These are phyloP conservation scores for Clonostachys byssicola DNA, from an alignment of 2,329 filamentous ascomycete genomes.

Conservation along the genomic window DNA sequence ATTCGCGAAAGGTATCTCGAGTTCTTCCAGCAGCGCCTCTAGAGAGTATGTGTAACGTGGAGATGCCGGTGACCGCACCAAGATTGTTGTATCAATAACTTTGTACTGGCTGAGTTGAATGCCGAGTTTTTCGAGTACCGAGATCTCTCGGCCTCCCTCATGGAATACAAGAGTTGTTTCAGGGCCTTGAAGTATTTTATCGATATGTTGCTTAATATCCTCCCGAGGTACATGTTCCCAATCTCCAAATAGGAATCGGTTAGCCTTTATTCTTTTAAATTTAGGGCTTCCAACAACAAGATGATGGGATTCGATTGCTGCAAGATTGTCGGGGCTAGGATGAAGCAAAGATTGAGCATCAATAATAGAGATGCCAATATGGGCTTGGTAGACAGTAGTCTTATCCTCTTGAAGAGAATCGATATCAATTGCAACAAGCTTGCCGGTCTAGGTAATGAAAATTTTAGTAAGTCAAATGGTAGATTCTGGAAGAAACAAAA, in stretches of 20 bases:
- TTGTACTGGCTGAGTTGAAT: background rate
- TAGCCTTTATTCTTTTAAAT: background rate
- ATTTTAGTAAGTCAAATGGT: too few species aligned
- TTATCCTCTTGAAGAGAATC: background rate
- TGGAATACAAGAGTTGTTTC: background rate
- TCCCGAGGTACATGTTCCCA: background rate
- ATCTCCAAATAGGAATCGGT: background rate
- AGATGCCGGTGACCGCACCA: background rate
- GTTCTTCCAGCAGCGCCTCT: background rate
- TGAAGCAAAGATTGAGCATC: background rate
- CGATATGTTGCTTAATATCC: background rate
- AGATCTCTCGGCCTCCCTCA: background rate
- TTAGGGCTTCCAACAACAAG: background rate
- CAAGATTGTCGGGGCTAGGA: background rate
- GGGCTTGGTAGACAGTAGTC: background rate
- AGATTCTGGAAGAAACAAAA: too few species aligned
- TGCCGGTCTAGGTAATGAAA: background rate
- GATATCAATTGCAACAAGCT: background rate
- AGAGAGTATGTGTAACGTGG: background rate
- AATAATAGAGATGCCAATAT: background rate
- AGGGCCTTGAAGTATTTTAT: background rate
- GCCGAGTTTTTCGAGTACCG: background rate
- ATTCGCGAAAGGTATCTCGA: background rate
- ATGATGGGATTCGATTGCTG: background rate
- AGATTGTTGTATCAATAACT: background rate